Base-by-base conservation (phyloP, 306 rosid genomes). In the Sindora glabra region DNA sequence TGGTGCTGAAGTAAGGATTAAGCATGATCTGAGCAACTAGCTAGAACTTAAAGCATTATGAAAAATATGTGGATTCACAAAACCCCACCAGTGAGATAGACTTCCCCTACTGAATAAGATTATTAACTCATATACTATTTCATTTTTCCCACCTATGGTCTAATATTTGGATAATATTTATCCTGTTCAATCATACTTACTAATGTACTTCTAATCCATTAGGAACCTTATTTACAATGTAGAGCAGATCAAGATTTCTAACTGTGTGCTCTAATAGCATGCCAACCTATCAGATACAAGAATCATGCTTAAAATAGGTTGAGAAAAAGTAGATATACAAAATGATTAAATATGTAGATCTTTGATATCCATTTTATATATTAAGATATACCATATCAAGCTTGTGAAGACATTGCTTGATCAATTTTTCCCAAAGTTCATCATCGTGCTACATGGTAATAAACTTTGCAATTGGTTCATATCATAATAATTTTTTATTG, bases 221-320 rank as follows among this genome's bases (percentile, higher is more conserved):
- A 48, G 99, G 99, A 72, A 92, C 99, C 83, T 72, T 89, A 79
- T 92, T 92, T 55, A 92, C 99, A 40, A 92, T 92, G 74, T 77
- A 77, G 40, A 77, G 82, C 42, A 79, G 82, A 50, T 77, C 79
- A 25, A 77, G 82, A 77, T 77, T 68, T 84, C 99, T 96, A 76
- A 92, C 99, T 0, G 99, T 89, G 86, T 89, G 99, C 77, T 92
- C 96, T 90, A 92, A 69, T 30, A 92, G 69, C 55, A 92, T 75
- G 19, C 96, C 99, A 29, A 92, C 95, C 99, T 92, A 72, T 51
- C 64, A 76, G 68, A 75, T 64, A 67, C 73, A 48, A 25, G 19
- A 68, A 52, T 44, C 59, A 59, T 68, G 46, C 40, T 27, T 18
- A 67, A 50, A 69, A 51, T 22, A 40, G 34, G 46, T 24, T 51